Conservation (phyloP, 257 asterid genomes). For the Nicotiana undulata region DNA sequence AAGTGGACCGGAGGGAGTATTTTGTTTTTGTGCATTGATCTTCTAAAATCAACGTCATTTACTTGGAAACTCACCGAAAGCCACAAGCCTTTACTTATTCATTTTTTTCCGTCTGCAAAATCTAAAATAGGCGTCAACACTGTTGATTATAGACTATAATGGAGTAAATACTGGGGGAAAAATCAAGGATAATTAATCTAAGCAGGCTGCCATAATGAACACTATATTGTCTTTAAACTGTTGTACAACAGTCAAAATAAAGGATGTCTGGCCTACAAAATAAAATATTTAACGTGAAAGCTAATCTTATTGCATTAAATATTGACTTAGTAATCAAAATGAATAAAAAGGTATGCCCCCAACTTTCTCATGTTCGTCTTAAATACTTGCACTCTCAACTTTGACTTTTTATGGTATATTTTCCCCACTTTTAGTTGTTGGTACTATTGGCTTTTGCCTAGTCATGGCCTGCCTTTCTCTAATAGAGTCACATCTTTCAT, state of each 20-base stretch:
- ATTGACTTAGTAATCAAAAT: background rate
- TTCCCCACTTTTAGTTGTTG: conserved; percentile 5
- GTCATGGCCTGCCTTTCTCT: conserved; percentile 7
- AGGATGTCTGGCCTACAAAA: background rate
- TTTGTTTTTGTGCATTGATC: too few relatives aligned
- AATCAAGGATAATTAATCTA: background rate
- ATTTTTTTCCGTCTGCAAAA: background rate
- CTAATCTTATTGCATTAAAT: background rate
- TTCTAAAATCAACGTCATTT: too few relatives aligned
- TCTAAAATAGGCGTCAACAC: background rate
- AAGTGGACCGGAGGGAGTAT: too few relatives aligned
- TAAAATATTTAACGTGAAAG: background rate
- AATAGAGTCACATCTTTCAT: background rate
- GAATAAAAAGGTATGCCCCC: conserved; percentile 11
- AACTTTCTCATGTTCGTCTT: conserved; percentile 21
- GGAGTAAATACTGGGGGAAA: background rate
- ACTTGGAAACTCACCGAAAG: too few relatives aligned
- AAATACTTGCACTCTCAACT: background rate
- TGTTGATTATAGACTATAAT: background rate
- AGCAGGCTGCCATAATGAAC: background rate
- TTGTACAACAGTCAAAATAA: background rate
- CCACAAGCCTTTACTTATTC: background rate
- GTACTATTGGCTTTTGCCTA: conserved; percentile 8
- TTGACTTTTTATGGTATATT: background rate
- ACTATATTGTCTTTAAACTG: background rate